Conservation (phyloP, 371 early-diverging fungal species). For the Fennellomyces sp. region DNA sequence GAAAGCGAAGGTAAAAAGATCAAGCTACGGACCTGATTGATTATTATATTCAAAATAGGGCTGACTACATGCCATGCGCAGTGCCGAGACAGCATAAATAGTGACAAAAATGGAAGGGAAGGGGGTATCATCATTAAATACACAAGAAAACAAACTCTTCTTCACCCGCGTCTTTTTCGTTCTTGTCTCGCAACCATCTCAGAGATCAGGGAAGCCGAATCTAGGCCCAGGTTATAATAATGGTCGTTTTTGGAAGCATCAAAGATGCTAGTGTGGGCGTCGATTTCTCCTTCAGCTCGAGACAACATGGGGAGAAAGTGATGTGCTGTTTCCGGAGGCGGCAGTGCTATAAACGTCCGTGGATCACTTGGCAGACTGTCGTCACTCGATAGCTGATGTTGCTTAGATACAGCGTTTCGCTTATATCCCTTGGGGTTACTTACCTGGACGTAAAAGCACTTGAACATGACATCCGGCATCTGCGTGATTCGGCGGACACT, state of each 20-base stretch:
- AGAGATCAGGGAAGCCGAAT: conserved; percentile 42
- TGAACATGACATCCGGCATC: conserved; percentile 49
- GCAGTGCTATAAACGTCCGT: conserved; percentile 53
- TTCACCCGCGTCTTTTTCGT: not conserved
- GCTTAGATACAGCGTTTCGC: not conserved
- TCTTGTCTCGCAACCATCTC: conserved; percentile 43
- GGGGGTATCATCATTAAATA: not conserved
- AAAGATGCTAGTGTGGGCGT: conserved; percentile 63
- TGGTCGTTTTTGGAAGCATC: conserved; percentile 49
- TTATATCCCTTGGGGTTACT: not conserved
- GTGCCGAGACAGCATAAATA: not conserved
- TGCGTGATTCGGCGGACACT: conserved; percentile 42
- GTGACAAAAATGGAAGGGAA: not conserved
- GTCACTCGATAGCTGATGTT: conserved; percentile 14
- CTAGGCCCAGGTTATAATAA: conserved; percentile 55
- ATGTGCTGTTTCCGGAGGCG: conserved; percentile 38
- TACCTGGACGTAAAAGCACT: conserved; percentile 59
- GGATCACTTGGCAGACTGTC: conserved; percentile 25
- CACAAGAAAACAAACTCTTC: not conserved
- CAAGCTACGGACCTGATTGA: not conserved
- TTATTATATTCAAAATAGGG: not conserved
- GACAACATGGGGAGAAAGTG: conserved; percentile 36
- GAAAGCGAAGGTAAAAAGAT: conserved; percentile 4
- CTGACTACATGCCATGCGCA: not conserved
- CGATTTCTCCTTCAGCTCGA: conserved; percentile 36